Base-by-base conservation (phyloP, 306 rosid genomes). In the Oxytropis ochrocephala region DNA sequence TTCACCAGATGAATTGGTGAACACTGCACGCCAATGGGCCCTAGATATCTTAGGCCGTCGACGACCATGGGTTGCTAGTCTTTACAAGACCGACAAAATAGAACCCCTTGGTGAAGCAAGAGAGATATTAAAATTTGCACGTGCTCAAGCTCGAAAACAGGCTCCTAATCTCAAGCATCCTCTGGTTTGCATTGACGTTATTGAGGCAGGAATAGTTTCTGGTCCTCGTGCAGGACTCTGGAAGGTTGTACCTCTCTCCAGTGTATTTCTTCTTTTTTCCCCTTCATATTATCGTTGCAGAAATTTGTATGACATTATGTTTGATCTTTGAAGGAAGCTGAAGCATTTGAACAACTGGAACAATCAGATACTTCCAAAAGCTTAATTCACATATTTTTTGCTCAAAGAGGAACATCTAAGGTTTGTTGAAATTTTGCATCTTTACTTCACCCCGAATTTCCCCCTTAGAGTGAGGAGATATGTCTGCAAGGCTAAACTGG, bases 121-220 rank as follows among this genome's bases (percentile, higher is more conserved):
- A 75, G 96, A 91, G 82, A 95, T 91, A 68, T 71, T 95, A 42
- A 84, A 86, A 53, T 85, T 89, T 59, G 96, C 87, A 19, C 86
- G 99, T 68, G 88, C 81, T 68, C 97, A 89, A 79, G 76, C 84
- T 24, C 79, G 49, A 60, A 91, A 77, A 81, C 92, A 64, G 73
- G 95, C 97, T 73, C 99, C 92, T 12, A 91, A 91, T 80, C 95
- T 95, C 63, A 78, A 72, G n/a, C 99, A 95, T 65, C 97, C 96
- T 53, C 72, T 91, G 79, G 91, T 85, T 76, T 95, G 99, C 87
- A 85, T 95, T 76, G 96, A 91, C 77, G 95, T 82, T 42, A 78
- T 95, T 54, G 99, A 95, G 75, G 88, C 79, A 67, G 99, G 99
- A 42, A 70, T 95, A 68, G 89, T 77, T 72, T 80, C 91, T 11